Conservation (phyloP, 805 yeast genomes). For the Saccharomycopsis fodiens region DNA sequence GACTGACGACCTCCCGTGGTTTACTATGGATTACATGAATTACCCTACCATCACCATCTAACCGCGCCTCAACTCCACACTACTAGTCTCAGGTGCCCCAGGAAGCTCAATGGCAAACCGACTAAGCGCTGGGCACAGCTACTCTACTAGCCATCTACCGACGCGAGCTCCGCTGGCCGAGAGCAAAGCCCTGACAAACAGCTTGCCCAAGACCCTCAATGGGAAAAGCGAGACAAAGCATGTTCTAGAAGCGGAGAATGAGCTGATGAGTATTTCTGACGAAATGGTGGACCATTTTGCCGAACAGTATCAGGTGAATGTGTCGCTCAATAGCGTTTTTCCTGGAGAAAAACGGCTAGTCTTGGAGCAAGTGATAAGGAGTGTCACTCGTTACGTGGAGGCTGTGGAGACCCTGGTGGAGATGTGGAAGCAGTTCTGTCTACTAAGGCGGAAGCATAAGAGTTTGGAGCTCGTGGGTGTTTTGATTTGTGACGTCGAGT, state of each 20-base stretch:
- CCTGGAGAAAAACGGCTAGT: not conserved
- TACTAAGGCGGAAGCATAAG: slow-evolving; percentile 16
- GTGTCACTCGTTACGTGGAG: slow-evolving; percentile 1
- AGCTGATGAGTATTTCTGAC: not conserved
- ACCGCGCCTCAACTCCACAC: no score
- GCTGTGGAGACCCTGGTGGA: slow-evolving; percentile 4
- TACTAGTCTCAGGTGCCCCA: no score
- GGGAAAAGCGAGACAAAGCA: not conserved
- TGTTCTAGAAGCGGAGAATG: not conserved
- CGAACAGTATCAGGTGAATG: slow-evolving; percentile 15
- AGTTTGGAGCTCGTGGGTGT: slow-evolving; percentile 11
- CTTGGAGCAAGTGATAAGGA: not conserved
- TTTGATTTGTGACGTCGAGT: slow-evolving; percentile 17
- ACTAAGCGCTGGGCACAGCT: no score
- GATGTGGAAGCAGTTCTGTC: slow-evolving; percentile 12
- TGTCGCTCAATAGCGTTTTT: slow-evolving; percentile 1
- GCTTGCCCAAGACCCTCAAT: not conserved
- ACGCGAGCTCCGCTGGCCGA: no score
- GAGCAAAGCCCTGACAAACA: no score
- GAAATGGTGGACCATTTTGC: slow-evolving; percentile 11
- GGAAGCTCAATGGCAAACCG: no score
- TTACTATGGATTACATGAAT: no score
- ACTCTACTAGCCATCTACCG: no score
- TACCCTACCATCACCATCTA: no score
- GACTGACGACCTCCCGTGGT: no score